Conservation (phyloP, 2,329 filamentous ascomycete genomes). For the Aspergillus clavatus region DNA sequence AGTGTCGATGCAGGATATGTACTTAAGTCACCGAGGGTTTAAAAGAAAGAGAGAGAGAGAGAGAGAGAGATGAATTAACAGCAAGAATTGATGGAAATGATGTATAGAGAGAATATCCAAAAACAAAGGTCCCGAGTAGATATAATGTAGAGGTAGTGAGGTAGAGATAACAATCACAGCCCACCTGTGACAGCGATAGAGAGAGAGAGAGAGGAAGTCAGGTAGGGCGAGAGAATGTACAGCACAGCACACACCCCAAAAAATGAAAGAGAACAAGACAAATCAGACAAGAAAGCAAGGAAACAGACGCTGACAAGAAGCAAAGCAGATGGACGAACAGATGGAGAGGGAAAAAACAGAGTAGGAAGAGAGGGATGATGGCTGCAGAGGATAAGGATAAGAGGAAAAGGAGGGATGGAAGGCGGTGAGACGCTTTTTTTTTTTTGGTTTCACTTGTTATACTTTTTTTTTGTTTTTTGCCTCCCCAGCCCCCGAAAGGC, state of each 20-base stretch:
- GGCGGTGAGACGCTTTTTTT: not conserved
- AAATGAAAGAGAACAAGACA: slow-evolving; percentile 10
- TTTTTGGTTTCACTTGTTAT: too few species aligned
- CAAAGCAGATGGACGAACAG: slow-evolving; percentile 8
- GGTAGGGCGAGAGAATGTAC: slow-evolving; percentile 6
- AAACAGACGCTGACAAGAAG: slow-evolving; percentile 14
- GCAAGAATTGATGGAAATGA: not conserved
- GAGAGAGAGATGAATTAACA: not conserved
- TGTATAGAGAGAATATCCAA: too few species aligned
- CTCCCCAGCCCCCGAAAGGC: not conserved
- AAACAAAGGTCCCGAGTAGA: too few species aligned
- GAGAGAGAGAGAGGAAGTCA: slow-evolving; percentile 12
- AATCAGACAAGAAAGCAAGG: slow-evolving; percentile 9
- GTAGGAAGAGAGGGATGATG: slow-evolving; percentile 6
- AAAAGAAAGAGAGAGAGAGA: too few species aligned
- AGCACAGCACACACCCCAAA: slow-evolving; percentile 3
- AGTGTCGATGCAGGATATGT: not conserved
- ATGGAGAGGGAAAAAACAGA: slow-evolving; percentile 7
- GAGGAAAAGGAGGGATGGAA: slow-evolving; percentile 1
- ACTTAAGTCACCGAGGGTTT: too few species aligned
- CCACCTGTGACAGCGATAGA: slow-evolving; percentile 5
- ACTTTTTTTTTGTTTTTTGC: not conserved
- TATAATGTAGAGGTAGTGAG: too few species aligned
- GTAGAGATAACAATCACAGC: too few species aligned
- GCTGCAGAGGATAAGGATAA: slow-evolving; percentile 1